Evolutionary conservation across 176 grass and related monocot species (phyloP).

Genomic region (Musa itinerans): DNA sequence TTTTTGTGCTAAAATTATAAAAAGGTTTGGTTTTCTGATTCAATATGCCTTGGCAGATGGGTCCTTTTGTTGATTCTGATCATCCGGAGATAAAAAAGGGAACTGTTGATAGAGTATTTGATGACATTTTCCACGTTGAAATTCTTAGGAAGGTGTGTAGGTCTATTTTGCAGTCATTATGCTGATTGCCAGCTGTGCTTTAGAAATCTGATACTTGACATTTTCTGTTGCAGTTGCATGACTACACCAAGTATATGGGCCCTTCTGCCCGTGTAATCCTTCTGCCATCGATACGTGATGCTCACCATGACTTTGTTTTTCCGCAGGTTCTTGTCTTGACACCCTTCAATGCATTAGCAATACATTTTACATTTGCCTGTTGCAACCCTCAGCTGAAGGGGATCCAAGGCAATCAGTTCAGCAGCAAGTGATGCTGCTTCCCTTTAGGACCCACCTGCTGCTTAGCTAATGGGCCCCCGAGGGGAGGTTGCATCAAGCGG

Average conservation of each 20-base stretch:
- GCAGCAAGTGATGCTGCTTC: neutral
- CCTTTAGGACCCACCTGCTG: neutral
- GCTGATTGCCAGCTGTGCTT: slow-evolving; percentile 15
- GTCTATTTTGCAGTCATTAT: slow-evolving; percentile 10
- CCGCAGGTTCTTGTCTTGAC: slow-evolving; percentile 48
- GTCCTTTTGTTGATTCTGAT: slow-evolving; percentile 96
- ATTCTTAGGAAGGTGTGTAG: slow-evolving; percentile 63
- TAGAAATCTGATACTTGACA: slow-evolving; percentile 10
- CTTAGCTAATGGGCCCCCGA: neutral
- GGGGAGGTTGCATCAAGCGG: neutral
- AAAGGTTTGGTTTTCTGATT: neutral
- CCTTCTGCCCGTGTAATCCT: slow-evolving; percentile 53
- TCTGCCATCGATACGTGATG: slow-evolving; percentile 81
- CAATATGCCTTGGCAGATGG: slow-evolving; percentile 48
- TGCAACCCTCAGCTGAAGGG: neutral
- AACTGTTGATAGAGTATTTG: slow-evolving; percentile 49
- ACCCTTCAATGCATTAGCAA: neutral
- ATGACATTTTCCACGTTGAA: slow-evolving; percentile 75
- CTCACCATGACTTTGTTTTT: slow-evolving; percentile 88
- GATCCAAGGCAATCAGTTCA: neutral
- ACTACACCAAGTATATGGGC: slow-evolving; percentile 68
- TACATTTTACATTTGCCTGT: neutral
- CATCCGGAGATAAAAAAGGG: slow-evolving; percentile 90
- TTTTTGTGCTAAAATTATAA: neutral
- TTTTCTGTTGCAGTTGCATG: slow-evolving; percentile 55